phyloP scores from a whole-genome alignment of 2,329 filamentous ascomycete species.

The Penicillium janthinellum region DNA sequence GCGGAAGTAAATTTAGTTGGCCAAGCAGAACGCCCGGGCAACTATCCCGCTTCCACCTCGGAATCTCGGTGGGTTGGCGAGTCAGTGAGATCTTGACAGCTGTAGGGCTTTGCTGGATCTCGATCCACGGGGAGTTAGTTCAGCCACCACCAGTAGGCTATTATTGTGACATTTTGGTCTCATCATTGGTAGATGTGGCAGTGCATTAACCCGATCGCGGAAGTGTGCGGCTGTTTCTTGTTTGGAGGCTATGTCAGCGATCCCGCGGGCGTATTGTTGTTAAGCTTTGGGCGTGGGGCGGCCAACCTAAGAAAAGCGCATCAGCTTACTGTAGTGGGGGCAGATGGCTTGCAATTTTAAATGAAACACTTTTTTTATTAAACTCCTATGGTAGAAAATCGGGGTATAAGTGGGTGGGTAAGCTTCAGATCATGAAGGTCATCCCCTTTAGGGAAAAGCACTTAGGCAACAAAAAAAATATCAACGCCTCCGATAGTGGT shows the following conservation, averaged over 20 bases:
- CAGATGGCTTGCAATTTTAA: not conserved
- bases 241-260: not conserved
- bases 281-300: not conserved
- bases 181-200: not conserved
- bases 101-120: not conserved
- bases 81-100: not conserved
- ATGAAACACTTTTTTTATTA: not conserved
- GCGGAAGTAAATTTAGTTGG: not conserved
- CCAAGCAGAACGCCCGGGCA: not conserved
- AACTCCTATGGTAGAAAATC: not conserved
- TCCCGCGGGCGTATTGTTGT: not conserved
- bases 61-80: too few species aligned
- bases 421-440: not conserved
- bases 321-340: slow-evolving; percentile 1
- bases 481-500: not conserved
- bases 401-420: not conserved
- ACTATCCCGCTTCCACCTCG: not conserved
- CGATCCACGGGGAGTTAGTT: not conserved
- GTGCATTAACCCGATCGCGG: slow-evolving; percentile 4
- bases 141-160: not conserved
- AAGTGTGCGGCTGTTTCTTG: not conserved
- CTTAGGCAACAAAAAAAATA: not conserved
- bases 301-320: slow-evolving; percentile 1
- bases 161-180: not conserved
- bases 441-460: not conserved